Evolutionary conservation across 164 flowering plant genomes (phyloP).

Genomic region (Pachysandra terminalis): DNA sequence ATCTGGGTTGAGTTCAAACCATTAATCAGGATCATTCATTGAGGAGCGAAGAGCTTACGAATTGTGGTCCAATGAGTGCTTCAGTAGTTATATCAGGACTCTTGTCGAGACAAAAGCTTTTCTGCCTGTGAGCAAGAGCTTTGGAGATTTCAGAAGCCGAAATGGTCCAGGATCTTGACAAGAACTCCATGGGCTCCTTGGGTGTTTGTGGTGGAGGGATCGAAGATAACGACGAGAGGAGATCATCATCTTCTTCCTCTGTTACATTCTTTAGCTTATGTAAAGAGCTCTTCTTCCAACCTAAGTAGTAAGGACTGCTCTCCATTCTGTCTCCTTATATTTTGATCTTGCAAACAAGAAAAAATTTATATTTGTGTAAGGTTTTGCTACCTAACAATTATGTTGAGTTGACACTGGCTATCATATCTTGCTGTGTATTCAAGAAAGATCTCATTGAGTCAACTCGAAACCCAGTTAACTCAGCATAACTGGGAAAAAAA

Average conservation of each 20-base stretch:
- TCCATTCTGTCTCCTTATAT: conserved; percentile 27
- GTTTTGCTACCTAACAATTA: no score
- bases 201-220: conserved; percentile 87
- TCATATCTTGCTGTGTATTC: no score
- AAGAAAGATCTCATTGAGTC: no score
- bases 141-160: conserved; percentile 80
- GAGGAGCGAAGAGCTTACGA: conserved; percentile 32
- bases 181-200: conserved; percentile 89
- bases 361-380: no score
- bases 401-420: no score
- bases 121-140: conserved; percentile 65
- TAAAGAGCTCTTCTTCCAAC: conserved; percentile 27
- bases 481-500: no score
- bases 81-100: conserved; percentile 25
- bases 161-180: conserved; percentile 88
- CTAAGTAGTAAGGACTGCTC: conserved; percentile 13
- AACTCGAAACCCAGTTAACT: no score
- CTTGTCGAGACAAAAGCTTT: conserved; percentile 27
- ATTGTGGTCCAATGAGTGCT: conserved; percentile 19
- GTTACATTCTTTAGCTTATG: conserved; percentile 26
- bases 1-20: neutral
- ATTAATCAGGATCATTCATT: no score
- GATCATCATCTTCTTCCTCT: conserved; percentile 33
- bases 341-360: neutral
- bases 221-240: conserved; percentile 24